A percentile compares a stretch with the other conserved stretches of the same genome.
These are phyloP conservation scores for Pseudozyma sp. DNA, from an alignment of 1,284 basidiomycete species.

Conservation along the genomic window DNA sequence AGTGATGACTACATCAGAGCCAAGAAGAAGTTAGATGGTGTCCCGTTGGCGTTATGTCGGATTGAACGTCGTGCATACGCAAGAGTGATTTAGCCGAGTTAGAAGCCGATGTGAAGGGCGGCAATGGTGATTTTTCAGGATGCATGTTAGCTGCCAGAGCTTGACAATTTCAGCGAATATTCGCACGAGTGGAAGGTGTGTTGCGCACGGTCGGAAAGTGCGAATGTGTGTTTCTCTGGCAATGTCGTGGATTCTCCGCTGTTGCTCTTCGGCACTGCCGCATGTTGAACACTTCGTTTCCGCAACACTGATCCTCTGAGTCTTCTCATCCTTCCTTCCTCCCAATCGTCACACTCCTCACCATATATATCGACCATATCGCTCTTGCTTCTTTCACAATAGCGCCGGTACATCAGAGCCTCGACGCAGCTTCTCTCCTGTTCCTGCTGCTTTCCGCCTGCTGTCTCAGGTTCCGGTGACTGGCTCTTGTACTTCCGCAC, in stretches of 20 bases:
- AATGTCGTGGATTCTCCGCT: not conserved
- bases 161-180: not conserved
- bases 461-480: slow-evolving; percentile 8
- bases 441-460: not conserved
- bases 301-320: too few relatives aligned
- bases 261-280: not conserved
- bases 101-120: slow-evolving; percentile 14
- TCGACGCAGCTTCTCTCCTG: too few relatives aligned
- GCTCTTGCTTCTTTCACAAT: too few relatives aligned
- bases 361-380: too few relatives aligned
- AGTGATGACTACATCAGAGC: too few relatives aligned
- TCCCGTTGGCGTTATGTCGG: not conserved
- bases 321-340: too few relatives aligned
- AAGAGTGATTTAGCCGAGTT: slow-evolving; percentile 1
- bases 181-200: slow-evolving; percentile 13
- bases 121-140: not conserved
- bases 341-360: too few relatives aligned
- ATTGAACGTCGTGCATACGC: not conserved
- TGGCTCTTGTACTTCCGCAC: not conserved
- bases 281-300: not conserved
- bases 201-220: slow-evolving; percentile 18
- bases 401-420: too few relatives aligned
- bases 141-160: not conserved
- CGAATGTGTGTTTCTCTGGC: not conserved
- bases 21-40: too few relatives aligned